Conservation (phyloP, 108 stramenopile genomes). For the Cyclotella cryptica region DNA sequence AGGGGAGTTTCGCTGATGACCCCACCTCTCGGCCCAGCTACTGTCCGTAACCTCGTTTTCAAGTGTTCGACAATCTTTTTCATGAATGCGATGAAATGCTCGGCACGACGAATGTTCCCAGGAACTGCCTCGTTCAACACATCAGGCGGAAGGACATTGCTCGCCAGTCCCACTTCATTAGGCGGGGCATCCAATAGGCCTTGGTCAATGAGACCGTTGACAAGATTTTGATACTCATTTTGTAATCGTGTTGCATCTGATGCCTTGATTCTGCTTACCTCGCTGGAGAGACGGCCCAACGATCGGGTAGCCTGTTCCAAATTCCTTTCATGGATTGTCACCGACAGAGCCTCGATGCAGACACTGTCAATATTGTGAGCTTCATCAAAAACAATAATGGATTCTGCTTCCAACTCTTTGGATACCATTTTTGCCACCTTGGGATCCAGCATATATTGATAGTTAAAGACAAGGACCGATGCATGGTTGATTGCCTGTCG, state of each 20-base stretch:
- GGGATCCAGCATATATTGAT: constrained; percentile 99
- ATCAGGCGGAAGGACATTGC: constrained; percentile 87
- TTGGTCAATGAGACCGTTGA: constrained; percentile 88
- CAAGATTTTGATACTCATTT: constrained; percentile 92
- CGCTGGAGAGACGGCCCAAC: constrained; percentile 79
- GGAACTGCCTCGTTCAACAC: constrained; percentile 97
- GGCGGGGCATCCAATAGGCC: constrained; percentile 77
- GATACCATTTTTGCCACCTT: constrained; percentile 89
- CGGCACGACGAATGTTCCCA: constrained; percentile 98
- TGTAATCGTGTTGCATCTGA: constrained; percentile 88
- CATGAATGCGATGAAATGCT: constrained; percentile 98
- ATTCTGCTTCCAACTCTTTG: constrained; percentile 95
- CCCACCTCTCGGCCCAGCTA: constrained; percentile 88
- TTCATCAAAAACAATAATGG: constrained; percentile 99
- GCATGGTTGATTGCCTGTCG: constrained; percentile 97
- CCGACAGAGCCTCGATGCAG: constrained; percentile 97
- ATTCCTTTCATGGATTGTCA: constrained; percentile 91
- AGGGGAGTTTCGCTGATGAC: constrained; percentile 93
- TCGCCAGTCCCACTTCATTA: constrained; percentile 70
- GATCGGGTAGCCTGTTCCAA: constrained; percentile 93
- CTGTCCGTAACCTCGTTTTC: constrained; percentile 72
- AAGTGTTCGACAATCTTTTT: constrained; percentile 93
- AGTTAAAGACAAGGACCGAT: constrained; percentile 98
- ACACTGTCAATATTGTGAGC: constrained; percentile 99
- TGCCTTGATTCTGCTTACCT: constrained; percentile 89